phyloP scores from a whole-genome alignment of 164 flowering plant genomes.

The Chimonanthus salicifolius region DNA sequence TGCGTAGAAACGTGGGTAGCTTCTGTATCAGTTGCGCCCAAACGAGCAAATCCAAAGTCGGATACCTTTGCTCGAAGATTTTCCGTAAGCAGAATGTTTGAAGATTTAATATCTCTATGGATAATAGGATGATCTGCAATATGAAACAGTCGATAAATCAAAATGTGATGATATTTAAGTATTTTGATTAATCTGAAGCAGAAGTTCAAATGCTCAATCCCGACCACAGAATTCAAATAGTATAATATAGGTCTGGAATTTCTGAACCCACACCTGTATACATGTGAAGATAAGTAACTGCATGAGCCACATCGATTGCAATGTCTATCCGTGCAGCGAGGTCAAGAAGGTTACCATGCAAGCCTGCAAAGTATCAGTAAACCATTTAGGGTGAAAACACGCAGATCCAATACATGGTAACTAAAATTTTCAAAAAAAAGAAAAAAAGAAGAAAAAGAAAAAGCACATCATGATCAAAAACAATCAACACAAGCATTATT shows the following conservation, averaged over 20 bases:
- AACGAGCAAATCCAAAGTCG: constrained; percentile 90
- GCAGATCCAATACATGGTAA: too few species aligned
- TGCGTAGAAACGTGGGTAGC: constrained; percentile 93
- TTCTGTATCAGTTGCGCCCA: constrained; percentile 57
- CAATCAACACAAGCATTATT: too few species aligned
- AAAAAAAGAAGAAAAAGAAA: too few species aligned
- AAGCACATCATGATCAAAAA: too few species aligned
- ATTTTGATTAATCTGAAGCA: neutral
- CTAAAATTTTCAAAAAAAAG: too few species aligned
- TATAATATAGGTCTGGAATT: neutral
- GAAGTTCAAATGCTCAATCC: neutral
- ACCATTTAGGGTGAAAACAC: too few species aligned
- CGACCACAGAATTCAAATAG: neutral
- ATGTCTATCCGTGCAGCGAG: constrained; percentile 74
- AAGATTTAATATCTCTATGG: constrained; percentile 95
- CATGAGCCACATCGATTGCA: constrained; percentile 95
- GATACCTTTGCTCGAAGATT: constrained; percentile 86
- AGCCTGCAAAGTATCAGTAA: constrained; percentile 37
- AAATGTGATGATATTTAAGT: neutral
- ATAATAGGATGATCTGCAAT: constrained; percentile 85
- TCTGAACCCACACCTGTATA: constrained; percentile 57
- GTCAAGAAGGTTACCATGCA: constrained; percentile 58
- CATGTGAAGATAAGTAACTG: constrained; percentile 93
- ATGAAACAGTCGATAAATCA: constrained; percentile 4
- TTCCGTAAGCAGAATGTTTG: constrained; percentile 90